These are phyloP conservation scores for Pichia kudriavzevii DNA, from an alignment of 1,139 yeast species.

Conservation along the genomic window DNA sequence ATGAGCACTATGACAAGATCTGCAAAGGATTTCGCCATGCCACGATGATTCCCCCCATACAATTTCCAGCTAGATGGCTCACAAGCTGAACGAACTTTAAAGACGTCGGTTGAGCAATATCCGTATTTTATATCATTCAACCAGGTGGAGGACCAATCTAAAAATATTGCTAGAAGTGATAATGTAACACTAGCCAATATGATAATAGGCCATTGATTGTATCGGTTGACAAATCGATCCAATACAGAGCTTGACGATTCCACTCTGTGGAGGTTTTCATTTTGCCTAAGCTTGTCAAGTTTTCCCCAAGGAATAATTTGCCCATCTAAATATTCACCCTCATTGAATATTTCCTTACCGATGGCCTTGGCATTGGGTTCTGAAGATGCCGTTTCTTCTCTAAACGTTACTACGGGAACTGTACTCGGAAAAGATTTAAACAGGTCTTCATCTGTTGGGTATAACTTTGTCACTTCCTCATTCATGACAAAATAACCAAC, in stretches of 20 bases:
- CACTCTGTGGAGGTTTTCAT: too few relatives aligned
- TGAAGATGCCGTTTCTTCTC: not conserved
- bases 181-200: conserved; percentile 46
- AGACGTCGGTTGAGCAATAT: conserved; percentile 34
- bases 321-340: conserved; percentile 4
- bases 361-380: not conserved
- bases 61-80: conserved; percentile 29
- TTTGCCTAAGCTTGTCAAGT: too few relatives aligned
- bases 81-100: conserved; percentile 28
- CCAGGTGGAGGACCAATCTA: conserved; percentile 58
- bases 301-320: conserved; percentile 15
- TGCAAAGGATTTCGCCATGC: not conserved
- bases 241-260: too few relatives aligned
- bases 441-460: conserved; percentile 12
- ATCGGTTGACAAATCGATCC: conserved; percentile 17
- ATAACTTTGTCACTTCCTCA: not conserved
- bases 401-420: conserved; percentile 5
- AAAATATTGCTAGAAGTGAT: conserved; percentile 52
- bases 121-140: conserved; percentile 55
- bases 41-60: not conserved
- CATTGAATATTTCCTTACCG: not conserved
- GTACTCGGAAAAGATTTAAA: conserved; percentile 3
- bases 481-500: not conserved
- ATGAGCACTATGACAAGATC: conserved; percentile 29
- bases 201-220: conserved; percentile 54